Evolutionary conservation across 192 early-diverging fungal species (phyloP), one percentile per base, ranked within the genome.

Genomic region (Podochytrium sp.): DNA sequence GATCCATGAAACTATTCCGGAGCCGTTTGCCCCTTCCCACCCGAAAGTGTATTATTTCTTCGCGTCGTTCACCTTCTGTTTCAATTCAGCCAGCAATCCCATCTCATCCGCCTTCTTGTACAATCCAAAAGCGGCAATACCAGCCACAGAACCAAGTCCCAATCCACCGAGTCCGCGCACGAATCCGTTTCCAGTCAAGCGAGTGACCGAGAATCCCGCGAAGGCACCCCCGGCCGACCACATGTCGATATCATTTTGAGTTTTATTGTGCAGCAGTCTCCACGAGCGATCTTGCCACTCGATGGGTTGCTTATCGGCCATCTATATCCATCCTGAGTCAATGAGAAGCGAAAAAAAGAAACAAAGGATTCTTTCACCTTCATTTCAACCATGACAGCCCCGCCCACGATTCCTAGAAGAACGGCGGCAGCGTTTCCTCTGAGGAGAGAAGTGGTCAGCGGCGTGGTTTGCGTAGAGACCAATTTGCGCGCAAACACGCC

Each of bases 281-380:
- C 35, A 73, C 14, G 71, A 25, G 7, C 71, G 56, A 63, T 73
- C 71, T 30, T 59, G 56, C 71, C 71, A 73, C 25, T 62, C 71
- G 30, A 62, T 47, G 10, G 33, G 20, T 10, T 12, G 10, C 71
- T 73, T 63, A 1, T 39, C 71, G 16, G 29, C 23, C 71, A 73
- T 73, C 43, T 63, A 40, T n/a, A n/a, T n/a, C n/a, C n/a, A n/a
- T n/a, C n/a, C 5, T 34, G 25, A 55, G 7, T 6, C 7, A 55
- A 55, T 23, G 0, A 55, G 52, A 23, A 6, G 0, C 43, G 20
- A 55, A 61, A 34, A 20, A 10, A 61, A 7, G 30, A 6, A 34
- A 18, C 16, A 20, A 0, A 61, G 0, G 33, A 10, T 20, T 34
- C 34, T 34, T 40, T 61, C 32, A 61, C 59, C 59, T 40, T 34